These are phyloP conservation scores for Pisolithus albus DNA, from an alignment of 768 basidiomycete species.

Conservation along the genomic window DNA sequence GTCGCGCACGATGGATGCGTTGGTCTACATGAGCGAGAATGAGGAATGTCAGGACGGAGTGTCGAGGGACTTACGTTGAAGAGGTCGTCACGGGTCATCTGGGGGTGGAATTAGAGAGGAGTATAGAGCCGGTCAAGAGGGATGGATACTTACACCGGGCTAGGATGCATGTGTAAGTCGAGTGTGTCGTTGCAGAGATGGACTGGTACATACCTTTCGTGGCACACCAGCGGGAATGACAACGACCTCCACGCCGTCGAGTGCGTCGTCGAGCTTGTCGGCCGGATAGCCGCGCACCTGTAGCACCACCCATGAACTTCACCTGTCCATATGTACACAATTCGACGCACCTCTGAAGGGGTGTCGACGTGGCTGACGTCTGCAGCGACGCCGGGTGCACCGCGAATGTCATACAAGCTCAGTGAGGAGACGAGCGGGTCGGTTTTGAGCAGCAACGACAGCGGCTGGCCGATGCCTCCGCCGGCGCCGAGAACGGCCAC, in stretches of 20 bases:
- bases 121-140: slow-evolving; percentile 1
- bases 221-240: slow-evolving; percentile 99
- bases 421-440: slow-evolving; percentile 80
- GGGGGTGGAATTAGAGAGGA: slow-evolving; percentile 21
- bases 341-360: slow-evolving; percentile 73
- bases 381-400: slow-evolving; percentile 94
- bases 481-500: slow-evolving; percentile 97
- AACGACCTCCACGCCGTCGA: slow-evolving; percentile 86
- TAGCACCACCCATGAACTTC: slow-evolving; percentile 8
- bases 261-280: slow-evolving; percentile 83
- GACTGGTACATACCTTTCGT: slow-evolving; percentile 63
- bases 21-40: slow-evolving; percentile 50
- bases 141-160: slow-evolving; percentile 67
- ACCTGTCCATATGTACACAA: slow-evolving; percentile 2
- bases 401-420: slow-evolving; percentile 90
- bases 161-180: slow-evolving; percentile 31
- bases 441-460: slow-evolving; percentile 86
- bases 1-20: slow-evolving; percentile 96
- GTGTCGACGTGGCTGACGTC: slow-evolving; percentile 96
- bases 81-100: slow-evolving; percentile 97
- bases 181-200: background rate
- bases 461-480: slow-evolving; percentile 97
- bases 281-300: slow-evolving; percentile 77
- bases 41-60: background rate
- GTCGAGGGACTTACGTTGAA: slow-evolving; percentile 65